phyloP scores from a whole-genome alignment of 345 rosid genomes.

The Jatropha curcas region DNA sequence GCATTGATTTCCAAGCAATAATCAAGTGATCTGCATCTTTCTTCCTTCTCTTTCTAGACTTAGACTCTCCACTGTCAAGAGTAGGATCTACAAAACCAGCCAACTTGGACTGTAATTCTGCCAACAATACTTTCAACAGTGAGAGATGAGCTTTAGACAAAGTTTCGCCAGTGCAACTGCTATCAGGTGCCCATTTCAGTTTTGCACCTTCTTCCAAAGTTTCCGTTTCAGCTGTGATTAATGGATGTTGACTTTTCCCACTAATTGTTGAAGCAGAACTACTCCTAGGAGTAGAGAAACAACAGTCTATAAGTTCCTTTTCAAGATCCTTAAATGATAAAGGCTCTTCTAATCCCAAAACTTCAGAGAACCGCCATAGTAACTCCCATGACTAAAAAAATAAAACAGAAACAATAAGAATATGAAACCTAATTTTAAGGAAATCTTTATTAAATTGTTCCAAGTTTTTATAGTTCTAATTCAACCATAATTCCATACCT shows the following conservation, averaged over 20 bases:
- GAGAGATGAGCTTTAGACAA: constrained; percentile 30
- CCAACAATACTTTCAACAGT: constrained; percentile 32
- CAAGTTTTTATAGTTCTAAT: constrained; percentile 3
- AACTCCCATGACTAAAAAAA: constrained; percentile 41
- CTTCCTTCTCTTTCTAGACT: constrained; percentile 36
- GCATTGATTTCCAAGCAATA: constrained; percentile 31
- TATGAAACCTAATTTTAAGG: constrained; percentile 1
- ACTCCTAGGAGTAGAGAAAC: constrained; percentile 13
- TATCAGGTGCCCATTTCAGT: constrained; percentile 7
- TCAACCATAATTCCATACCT: constrained; percentile 30
- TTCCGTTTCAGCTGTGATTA: constrained; percentile 16
- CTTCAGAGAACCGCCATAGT: constrained; percentile 41
- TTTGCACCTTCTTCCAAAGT: constrained; percentile 13
- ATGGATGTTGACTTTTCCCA: constrained; percentile 8
- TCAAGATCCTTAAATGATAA: constrained; percentile 35
- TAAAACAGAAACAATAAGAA: constrained; percentile 6
- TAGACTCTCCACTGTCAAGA: constrained; percentile 31
- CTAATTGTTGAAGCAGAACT: constrained; percentile 15
- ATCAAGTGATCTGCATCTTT: constrained; percentile 26
- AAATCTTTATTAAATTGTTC: neutral
- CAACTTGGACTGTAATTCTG: constrained; percentile 33
- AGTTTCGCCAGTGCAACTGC: constrained; percentile 11
- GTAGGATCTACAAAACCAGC: constrained; percentile 28
- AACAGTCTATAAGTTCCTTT: constrained; percentile 29
- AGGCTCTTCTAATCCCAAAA: constrained; percentile 34